These are phyloP conservation scores for Chaetomium tenue DNA, from an alignment of 495 filamentous ascomycete genomes.

Conservation along the genomic window DNA sequence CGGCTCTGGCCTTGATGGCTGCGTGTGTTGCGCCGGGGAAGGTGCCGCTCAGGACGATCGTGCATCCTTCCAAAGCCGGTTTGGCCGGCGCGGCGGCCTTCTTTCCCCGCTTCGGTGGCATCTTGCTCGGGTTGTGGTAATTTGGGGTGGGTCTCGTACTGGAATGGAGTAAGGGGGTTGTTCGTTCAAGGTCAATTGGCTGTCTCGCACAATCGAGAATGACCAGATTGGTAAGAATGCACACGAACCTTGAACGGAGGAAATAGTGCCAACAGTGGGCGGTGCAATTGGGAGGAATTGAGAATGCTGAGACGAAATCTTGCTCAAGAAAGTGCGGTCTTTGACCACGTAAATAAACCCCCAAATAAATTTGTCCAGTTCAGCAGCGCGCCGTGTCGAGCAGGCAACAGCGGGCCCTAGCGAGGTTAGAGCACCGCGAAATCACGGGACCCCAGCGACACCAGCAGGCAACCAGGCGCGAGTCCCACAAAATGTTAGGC, in stretches of 20 bases:
- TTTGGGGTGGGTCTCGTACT: neutral
- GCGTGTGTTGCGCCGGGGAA: slow-evolving; percentile 56
- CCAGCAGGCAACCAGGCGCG: slow-evolving; percentile 18
- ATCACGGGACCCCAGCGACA: slow-evolving; percentile 22
- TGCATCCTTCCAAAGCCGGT: slow-evolving; percentile 43
- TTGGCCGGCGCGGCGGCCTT: slow-evolving; percentile 32
- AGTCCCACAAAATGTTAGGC: slow-evolving; percentile 28
- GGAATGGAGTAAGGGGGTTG: neutral
- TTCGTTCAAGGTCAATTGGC: neutral
- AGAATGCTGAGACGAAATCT: neutral
- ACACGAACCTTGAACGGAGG: too few relatives aligned
- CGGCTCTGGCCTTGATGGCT: slow-evolving; percentile 46
- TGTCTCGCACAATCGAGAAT: neutral
- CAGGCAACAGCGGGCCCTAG: slow-evolving; percentile 28
- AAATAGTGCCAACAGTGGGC: too few relatives aligned
- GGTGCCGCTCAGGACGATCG: slow-evolving; percentile 60
- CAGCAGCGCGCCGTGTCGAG: slow-evolving; percentile 23
- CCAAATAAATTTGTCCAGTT: neutral
- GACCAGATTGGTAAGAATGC: too few relatives aligned
- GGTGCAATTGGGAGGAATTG: neutral
- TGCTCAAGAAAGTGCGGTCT: neutral
- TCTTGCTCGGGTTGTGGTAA: slow-evolving; percentile 7
- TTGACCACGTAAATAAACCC: neutral
- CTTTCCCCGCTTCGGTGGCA: slow-evolving; percentile 33
- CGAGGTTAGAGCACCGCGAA: slow-evolving; percentile 4